A percentile compares a stretch with the other conserved stretches of the same genome.
Conservation (phyloP, 306 rosid species). For the Trichosanthes cucumerina region DNA sequence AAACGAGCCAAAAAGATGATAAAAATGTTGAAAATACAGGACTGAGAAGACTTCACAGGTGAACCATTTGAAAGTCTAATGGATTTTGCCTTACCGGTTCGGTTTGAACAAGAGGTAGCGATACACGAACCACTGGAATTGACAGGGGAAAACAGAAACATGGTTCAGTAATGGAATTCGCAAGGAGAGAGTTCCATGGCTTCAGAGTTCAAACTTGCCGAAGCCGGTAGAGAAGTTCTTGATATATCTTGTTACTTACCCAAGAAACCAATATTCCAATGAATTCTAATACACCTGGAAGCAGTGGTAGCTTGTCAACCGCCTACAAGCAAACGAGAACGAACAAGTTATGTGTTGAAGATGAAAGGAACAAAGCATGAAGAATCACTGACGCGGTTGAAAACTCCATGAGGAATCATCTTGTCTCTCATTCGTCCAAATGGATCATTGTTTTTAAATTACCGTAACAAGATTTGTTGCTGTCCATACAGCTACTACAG, state of each 20-base stretch:
- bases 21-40: not conserved
- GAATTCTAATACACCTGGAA: constrained; percentile 56
- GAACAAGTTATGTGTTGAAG: not conserved
- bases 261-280: constrained; percentile 63
- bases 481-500: constrained; percentile 58
- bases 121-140: constrained; percentile 82
- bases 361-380: not conserved
- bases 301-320: constrained; percentile 60
- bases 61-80: not conserved
- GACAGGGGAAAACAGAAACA: constrained; percentile 13
- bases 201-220: not conserved
- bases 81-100: constrained; percentile 43
- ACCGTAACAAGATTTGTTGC: constrained; percentile 51
- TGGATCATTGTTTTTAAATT: constrained; percentile 6
- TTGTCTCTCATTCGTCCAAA: not conserved
- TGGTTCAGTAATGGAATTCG: constrained; percentile 11
- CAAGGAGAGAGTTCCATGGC: not conserved
- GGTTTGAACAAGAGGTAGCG: constrained; percentile 97
- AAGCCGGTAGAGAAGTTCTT: not conserved
- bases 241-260: constrained; percentile 29
- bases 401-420: not conserved
- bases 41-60: not conserved
- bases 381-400: not conserved
- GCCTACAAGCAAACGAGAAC: constrained; percentile 27
- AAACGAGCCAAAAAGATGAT: not conserved